These are phyloP conservation scores for Citrullus mucosospermus DNA, from an alignment of 306 rosid species.

Conservation along the genomic window DNA sequence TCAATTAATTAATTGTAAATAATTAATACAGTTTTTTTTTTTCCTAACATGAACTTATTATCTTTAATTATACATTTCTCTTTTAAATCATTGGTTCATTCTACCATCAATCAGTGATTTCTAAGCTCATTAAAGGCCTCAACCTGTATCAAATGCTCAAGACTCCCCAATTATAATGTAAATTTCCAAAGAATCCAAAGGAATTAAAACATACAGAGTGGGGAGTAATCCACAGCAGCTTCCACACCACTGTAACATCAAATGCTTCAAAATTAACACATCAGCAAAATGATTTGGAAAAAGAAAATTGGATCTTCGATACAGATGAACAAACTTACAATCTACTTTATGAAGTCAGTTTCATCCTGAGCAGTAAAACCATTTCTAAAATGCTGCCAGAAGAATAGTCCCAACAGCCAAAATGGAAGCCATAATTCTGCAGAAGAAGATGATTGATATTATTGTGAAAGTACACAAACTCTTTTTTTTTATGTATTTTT, in stretches of 20 bases:
- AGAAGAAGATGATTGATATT: conserved; percentile 40
- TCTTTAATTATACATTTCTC: neutral
- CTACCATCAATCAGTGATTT: neutral
- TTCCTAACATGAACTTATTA: too few species aligned
- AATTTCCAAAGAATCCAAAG: neutral
- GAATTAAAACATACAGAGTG: neutral
- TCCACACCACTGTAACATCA: neutral
- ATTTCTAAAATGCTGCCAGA: conserved; percentile 16
- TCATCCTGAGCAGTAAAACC: conserved; percentile 19
- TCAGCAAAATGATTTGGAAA: conserved; percentile 1
- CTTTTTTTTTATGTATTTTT: conserved; percentile 34
- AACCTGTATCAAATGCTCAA: neutral
- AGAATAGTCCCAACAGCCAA: conserved; percentile 14
- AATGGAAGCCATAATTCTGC: conserved; percentile 26
- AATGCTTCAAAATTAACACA: conserved; percentile 10
- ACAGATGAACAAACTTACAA: conserved; percentile 22
- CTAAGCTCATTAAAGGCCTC: neutral
- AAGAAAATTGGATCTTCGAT: conserved; percentile 12
- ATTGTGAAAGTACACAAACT: conserved; percentile 47
- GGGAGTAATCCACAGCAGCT: neutral
- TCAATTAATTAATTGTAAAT: too few species aligned
- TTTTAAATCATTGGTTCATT: neutral
- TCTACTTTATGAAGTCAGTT: conserved; percentile 23
- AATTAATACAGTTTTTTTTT: too few species aligned
- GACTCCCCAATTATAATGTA: neutral